Conservation (phyloP, 2,329 filamentous ascomycete genomes). For the Fusarium paranaense region DNA sequence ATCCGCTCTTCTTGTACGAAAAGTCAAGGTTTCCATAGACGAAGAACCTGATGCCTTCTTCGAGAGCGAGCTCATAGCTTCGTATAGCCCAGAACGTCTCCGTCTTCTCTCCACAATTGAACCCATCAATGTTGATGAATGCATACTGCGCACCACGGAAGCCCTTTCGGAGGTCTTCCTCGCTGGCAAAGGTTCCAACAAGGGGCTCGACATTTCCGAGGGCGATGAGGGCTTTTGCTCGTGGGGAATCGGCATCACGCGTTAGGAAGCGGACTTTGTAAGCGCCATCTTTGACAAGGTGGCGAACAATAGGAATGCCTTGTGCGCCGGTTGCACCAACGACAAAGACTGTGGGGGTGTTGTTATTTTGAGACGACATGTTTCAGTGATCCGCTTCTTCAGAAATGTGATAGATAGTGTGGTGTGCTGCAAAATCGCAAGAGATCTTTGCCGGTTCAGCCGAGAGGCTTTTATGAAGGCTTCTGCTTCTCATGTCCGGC, state of each 20-base stretch:
- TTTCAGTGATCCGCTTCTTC: background rate
- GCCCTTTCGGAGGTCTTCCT: background rate
- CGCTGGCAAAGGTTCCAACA: background rate
- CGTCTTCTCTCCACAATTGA: constrained; percentile 20
- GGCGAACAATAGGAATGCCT: background rate
- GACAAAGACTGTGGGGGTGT: background rate
- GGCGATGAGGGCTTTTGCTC: background rate
- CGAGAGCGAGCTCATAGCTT: constrained; percentile 10
- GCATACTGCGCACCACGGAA: background rate
- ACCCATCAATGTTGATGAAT: background rate
- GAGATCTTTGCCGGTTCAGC: background rate
- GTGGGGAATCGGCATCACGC: background rate
- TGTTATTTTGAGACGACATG: background rate
- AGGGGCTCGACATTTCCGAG: background rate
- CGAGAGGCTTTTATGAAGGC: background rate
- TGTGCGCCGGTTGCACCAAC: background rate
- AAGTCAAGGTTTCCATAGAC: constrained; percentile 64
- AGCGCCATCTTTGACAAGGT: background rate
- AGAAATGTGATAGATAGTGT: background rate
- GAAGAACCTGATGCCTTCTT: constrained; percentile 51
- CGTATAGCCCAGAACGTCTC: constrained; percentile 21
- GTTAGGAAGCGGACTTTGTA: constrained; percentile 1
- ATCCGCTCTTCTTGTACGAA: constrained; percentile 59
- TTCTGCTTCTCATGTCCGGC: background rate
- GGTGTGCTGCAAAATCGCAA: background rate